Conservation (phyloP, 2,329 filamentous ascomycete species). For the Coniochaeta sp. region DNA sequence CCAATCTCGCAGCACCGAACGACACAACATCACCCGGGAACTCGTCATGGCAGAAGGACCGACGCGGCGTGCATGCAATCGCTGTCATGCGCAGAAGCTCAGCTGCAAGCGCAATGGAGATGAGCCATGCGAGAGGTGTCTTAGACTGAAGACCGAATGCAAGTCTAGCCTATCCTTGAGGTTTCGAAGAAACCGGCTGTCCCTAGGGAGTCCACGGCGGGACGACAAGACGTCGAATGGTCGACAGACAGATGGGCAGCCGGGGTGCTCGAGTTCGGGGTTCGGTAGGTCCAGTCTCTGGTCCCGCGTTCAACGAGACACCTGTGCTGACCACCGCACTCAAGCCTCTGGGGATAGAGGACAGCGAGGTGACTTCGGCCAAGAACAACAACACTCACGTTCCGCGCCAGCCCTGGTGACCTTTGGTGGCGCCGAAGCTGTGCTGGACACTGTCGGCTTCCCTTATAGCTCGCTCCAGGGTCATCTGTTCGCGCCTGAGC, state of each 20-base stretch:
- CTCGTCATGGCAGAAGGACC: slow-evolving; percentile 2
- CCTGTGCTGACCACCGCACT: neutral
- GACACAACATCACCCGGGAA: neutral
- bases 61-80: slow-evolving; percentile 36
- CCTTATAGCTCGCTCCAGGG: neutral
- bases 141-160: slow-evolving; percentile 32
- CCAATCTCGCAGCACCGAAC: neutral
- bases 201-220: slow-evolving; percentile 7
- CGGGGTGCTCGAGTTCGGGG: neutral
- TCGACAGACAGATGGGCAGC: neutral
- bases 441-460: neutral
- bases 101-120: slow-evolving; percentile 34
- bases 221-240: neutral
- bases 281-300: neutral
- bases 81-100: slow-evolving; percentile 38
- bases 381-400: neutral
- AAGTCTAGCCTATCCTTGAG: slow-evolving; percentile 33
- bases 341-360: neutral
- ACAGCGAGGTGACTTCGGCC: neutral
- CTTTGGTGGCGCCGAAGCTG: neutral
- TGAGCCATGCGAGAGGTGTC: slow-evolving; percentile 34
- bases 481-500: neutral
- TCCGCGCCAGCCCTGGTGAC: neutral
- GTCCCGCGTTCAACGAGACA: neutral
- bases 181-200: slow-evolving; percentile 14